phyloP scores from a whole-genome alignment of 768 basidiomycete species.

The Xerocomellus chrysenteron region DNA sequence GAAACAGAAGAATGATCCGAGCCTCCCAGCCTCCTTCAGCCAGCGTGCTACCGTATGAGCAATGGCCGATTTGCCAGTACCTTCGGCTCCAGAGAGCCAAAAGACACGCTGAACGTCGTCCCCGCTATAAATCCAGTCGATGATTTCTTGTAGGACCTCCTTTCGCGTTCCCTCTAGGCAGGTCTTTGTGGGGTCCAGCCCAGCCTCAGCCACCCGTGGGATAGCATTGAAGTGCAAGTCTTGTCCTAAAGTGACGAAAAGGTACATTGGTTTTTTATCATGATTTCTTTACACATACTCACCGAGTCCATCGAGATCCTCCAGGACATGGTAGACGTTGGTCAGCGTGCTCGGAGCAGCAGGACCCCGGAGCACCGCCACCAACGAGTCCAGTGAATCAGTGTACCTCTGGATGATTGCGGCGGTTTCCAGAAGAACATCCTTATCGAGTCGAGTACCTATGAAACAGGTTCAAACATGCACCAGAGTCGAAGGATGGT shows the following conservation, averaged over 20 bases:
- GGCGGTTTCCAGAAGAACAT: background rate
- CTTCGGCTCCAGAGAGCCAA: background rate
- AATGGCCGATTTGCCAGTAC: background rate
- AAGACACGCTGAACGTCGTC: background rate
- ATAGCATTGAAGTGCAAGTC: background rate
- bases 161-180: background rate
- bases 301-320: background rate
- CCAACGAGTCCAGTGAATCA: background rate
- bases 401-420: background rate
- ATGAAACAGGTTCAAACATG: background rate
- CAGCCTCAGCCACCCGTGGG: background rate
- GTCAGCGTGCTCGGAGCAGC: background rate
- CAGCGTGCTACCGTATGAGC: background rate
- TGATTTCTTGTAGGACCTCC: background rate
- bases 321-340: background rate
- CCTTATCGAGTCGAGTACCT: background rate
- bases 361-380: background rate
- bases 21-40: background rate
- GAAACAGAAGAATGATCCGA: background rate
- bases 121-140: background rate
- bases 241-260: background rate
- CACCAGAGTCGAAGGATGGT: background rate
- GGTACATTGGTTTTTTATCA: background rate
- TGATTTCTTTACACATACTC: background rate
- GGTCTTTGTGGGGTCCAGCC: background rate